phyloP scores from a whole-genome alignment of 1,139 yeast genomes.

The Candida sojae region DNA sequence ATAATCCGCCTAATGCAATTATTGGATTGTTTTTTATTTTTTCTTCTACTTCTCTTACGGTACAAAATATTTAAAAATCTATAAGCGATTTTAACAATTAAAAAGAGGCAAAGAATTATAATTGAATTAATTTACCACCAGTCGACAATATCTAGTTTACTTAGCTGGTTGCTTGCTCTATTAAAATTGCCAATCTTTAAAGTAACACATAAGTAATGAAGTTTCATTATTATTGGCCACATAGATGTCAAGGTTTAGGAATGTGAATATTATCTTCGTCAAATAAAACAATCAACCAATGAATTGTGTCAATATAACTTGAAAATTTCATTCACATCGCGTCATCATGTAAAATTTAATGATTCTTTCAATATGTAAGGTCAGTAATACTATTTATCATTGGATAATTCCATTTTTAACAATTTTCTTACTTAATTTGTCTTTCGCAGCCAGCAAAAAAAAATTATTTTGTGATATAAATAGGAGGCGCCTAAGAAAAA shows the following conservation, averaged over 20 bases:
- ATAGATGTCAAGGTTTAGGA: too few species aligned
- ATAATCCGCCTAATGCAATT: too few species aligned
- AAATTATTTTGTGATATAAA: conserved; percentile 12
- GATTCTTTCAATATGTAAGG: neutral
- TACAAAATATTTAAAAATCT: too few species aligned
- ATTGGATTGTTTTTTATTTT: too few species aligned
- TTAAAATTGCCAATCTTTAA: neutral
- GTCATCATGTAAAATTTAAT: neutral
- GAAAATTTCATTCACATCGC: neutral
- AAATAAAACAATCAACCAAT: too few species aligned
- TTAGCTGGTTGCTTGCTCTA: neutral
- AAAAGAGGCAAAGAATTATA: too few species aligned
- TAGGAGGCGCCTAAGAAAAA: conserved; percentile 9
- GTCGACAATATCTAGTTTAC: too few species aligned
- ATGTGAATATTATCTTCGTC: neutral
- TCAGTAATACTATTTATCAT: neutral
- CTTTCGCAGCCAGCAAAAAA: conserved; percentile 10
- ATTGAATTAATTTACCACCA: too few species aligned
- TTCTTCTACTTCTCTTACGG: too few species aligned
- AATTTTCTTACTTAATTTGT: conserved; percentile 11
- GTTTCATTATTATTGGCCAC: too few species aligned
- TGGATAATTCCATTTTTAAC: neutral
- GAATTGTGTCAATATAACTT: neutral
- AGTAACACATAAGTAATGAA: neutral
- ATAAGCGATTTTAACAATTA: too few species aligned